These are phyloP conservation scores for Colletotrichum gigasporum DNA, from an alignment of 2,329 filamentous ascomycete species.

Conservation along the genomic window DNA sequence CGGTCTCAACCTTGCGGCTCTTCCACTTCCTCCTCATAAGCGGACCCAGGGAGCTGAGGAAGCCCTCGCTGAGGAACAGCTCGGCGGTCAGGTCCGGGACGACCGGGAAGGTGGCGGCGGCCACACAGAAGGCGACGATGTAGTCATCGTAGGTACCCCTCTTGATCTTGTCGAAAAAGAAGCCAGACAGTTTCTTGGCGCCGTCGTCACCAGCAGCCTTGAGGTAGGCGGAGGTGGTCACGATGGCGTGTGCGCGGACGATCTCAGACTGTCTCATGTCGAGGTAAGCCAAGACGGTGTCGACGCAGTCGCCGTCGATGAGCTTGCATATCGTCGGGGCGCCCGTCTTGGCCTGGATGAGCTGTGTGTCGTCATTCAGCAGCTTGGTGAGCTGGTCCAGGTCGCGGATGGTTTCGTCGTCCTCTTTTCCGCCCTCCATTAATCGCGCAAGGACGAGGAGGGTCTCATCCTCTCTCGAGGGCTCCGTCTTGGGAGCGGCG, in stretches of 20 bases:
- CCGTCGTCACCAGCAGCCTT: slow-evolving; percentile 79
- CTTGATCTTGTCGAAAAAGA: slow-evolving; percentile 77
- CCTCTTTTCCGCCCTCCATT: slow-evolving; percentile 90
- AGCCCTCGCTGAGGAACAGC: slow-evolving; percentile 89
- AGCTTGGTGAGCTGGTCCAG: slow-evolving; percentile 68
- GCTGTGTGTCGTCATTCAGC: slow-evolving; percentile 62
- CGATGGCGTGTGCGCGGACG: slow-evolving; percentile 82
- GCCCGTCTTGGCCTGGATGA: slow-evolving; percentile 46
- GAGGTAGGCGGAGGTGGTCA: slow-evolving; percentile 85
- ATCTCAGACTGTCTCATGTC: slow-evolving; percentile 81
- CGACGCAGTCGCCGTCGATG: slow-evolving; percentile 79
- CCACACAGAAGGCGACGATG: slow-evolving; percentile 93
- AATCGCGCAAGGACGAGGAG: slow-evolving; percentile 85
- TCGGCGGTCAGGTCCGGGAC: slow-evolving; percentile 78
- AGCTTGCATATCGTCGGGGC: slow-evolving; percentile 64
- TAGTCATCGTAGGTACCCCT: slow-evolving; percentile 87
- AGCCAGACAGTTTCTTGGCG: slow-evolving; percentile 73
- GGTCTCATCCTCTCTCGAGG: slow-evolving; percentile 68
- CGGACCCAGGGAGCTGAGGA: slow-evolving; percentile 79
- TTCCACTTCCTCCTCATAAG: slow-evolving; percentile 84
- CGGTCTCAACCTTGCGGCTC: slow-evolving; percentile 85
- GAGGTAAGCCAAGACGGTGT: slow-evolving; percentile 86
- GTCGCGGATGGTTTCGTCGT: slow-evolving; percentile 72
- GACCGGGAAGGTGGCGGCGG: slow-evolving; percentile 86
- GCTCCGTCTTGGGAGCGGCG: slow-evolving; percentile 37